These are phyloP conservation scores for Lasiodiplodia gonubiensis DNA, from an alignment of 2,329 filamentous ascomycete genomes.

Conservation along the genomic window DNA sequence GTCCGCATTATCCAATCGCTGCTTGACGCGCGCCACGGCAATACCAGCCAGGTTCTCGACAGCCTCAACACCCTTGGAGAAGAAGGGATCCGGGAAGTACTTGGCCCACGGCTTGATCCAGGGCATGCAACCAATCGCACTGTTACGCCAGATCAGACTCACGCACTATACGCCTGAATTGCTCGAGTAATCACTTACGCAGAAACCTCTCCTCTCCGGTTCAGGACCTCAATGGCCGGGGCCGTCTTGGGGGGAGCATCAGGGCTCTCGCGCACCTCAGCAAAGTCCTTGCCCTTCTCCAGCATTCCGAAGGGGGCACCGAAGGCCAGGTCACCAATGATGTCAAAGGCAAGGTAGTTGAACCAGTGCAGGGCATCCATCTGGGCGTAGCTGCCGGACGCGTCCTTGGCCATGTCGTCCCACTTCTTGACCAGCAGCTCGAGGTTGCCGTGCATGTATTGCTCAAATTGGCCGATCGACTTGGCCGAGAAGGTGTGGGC, in stretches of 20 bases:
- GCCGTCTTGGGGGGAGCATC: slow-evolving; percentile 70
- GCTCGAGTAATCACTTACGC: slow-evolving; percentile 50
- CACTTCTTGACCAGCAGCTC: slow-evolving; percentile 75
- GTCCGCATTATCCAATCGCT: slow-evolving; percentile 70
- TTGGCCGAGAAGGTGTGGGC: slow-evolving; percentile 86
- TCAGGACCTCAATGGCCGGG: slow-evolving; percentile 84
- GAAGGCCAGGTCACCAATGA: slow-evolving; percentile 70
- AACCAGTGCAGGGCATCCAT: slow-evolving; percentile 82
- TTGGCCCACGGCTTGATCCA: slow-evolving; percentile 78
- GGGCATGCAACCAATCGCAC: slow-evolving; percentile 75
- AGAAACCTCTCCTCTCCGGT: slow-evolving; percentile 85
- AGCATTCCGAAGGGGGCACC: slow-evolving; percentile 86
- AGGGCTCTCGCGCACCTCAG: slow-evolving; percentile 70
- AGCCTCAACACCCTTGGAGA: slow-evolving; percentile 73
- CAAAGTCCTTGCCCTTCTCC: slow-evolving; percentile 73
- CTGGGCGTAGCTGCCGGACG: slow-evolving; percentile 62
- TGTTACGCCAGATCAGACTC: slow-evolving; percentile 31
- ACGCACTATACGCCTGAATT: neutral
- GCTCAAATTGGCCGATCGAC: slow-evolving; percentile 82
- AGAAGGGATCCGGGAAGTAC: slow-evolving; percentile 83
- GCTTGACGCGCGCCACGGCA: slow-evolving; percentile 79
- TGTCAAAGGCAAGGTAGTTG: slow-evolving; percentile 69
- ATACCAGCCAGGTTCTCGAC: slow-evolving; percentile 86
- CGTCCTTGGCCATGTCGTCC: slow-evolving; percentile 65
- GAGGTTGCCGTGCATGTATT: slow-evolving; percentile 83